Evolutionary conservation across 306 rosid species (phyloP).

Genomic region (Canavalia ensiformis): DNA sequence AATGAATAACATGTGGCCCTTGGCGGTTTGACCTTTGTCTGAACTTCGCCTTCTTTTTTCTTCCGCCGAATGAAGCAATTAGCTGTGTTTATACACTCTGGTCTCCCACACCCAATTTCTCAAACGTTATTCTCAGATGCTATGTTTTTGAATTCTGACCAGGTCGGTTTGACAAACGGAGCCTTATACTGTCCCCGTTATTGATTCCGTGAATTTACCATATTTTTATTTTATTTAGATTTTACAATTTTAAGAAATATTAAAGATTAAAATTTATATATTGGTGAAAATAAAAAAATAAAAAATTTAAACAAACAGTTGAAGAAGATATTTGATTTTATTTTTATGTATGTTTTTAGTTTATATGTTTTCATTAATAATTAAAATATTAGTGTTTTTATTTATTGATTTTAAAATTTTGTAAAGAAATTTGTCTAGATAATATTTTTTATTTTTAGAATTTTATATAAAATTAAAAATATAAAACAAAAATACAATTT

Average conservation of each 20-base stretch:
- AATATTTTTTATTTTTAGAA: too few species aligned
- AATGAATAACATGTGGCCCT: conserved; percentile 40
- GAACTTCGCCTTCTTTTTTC: conserved; percentile 13
- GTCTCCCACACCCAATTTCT: conserved; percentile 9
- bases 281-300: too few species aligned
- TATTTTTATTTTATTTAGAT: too few species aligned
- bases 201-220: too few species aligned
- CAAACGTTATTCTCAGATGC: conserved; percentile 28
- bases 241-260: too few species aligned
- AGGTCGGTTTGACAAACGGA: conserved; percentile 70
- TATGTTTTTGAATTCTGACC: conserved; percentile 41
- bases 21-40: conserved; percentile 65
- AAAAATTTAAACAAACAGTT: too few species aligned
- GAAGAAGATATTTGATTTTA: background rate
- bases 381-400: too few species aligned
- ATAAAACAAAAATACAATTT: background rate
- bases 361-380: too few species aligned
- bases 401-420: too few species aligned
- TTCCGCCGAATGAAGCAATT: background rate
- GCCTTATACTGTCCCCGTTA: background rate
- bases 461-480: too few species aligned
- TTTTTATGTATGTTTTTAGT: background rate
- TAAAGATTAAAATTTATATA: too few species aligned
- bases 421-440: too few species aligned
- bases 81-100: conserved; percentile 53